Base-by-base conservation (phyloP, 2,329 filamentous ascomycete genomes). In the Neophaeococcomyces aloes region DNA sequence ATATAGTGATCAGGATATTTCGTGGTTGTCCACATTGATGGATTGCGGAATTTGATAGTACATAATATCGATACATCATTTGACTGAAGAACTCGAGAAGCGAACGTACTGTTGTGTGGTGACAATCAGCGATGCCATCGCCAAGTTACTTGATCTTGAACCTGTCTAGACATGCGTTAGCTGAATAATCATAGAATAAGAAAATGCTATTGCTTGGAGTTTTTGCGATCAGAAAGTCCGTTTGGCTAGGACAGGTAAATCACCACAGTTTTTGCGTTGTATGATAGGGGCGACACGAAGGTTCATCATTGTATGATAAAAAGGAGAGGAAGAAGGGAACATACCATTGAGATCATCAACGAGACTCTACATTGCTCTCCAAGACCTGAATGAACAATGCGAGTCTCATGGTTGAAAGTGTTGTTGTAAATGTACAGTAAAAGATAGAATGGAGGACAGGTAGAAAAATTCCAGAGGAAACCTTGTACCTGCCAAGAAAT, bases 261-360 rank as follows among this genome's bases (percentile, higher is more conserved):
- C 73, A 75, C 71, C 74, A 76, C 55, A 31, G 31, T 41, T 17
- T 44, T 59, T 59, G 62, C 52, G 46, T 65, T 61, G 71, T 76
- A 65, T 67, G 74, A 76, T 76, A 76, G 74, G 74, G 74, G 74
- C 74, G 74, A 77, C 73, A 76, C 70, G 64, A 62, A 65, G 53
- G 65, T 69, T 76, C 74, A 76, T 77, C 73, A 73, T 68, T 53
- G 51, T 58, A 61, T 50, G 46, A 27, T 7, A 14, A 6, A 25
- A 8, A 27, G n/a, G 14, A n/a, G 4, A 38, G 17, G 7, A 27
- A 7, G 35, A n/a, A 8, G 15, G 14, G 17, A 13, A 38, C 35
- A 19, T 38, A 38, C 35, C 35, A 23, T 4, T 38, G 5, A 10
- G 10, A 27, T 5, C 23, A 27, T 27, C 23, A 27, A n/a, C n/a